Base-by-base conservation (phyloP, 352 stramenopile genomes). In the Globisporangium perplexum region DNA sequence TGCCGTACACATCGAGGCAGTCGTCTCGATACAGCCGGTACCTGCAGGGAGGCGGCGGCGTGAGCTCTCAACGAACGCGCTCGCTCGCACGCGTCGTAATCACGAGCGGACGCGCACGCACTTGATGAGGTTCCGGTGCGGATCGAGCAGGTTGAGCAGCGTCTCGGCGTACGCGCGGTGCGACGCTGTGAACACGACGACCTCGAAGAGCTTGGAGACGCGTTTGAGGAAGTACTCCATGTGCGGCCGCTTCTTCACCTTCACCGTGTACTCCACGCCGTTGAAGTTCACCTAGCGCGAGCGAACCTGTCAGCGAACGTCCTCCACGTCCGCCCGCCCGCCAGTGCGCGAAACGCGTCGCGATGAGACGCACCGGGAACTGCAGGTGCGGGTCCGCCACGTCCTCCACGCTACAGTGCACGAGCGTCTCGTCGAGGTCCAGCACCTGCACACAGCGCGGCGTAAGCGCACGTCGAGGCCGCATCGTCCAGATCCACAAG, bases 101-200 rank as follows among this genome's bases (percentile, higher is more conserved):
- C n/a, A n/a, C n/a, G n/a, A n/a, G n/a, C n/a, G n/a, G n/a, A n/a
- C 3, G 12, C 2, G 3, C 11, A 54, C 74, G 71, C 69, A 92
- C 75, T 93, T 93, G 67, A 97, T 96, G 38, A 93, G 72, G 28
- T 93, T 82, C 36, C 79, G 65, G 28, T 95, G 64, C 14, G 96
- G 96, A 72, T 99, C 97, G 53, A 99, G 83, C 50, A 98, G 74
- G 71, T 99, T 93, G 47, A 99, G 83, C 49, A 99, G 74, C 50
- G 96, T 95, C 62, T 99, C 93, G 0, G 97, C 97, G 66, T 99
- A 98, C 17, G 77, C 83, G 43, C 81, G 81, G 62, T 94, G 97
- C 26, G 88, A 98, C 0, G 97, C 97, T 2, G 97, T 99, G 71
- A 99, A 99, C 7, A 99, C 86, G n/a, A 99, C 88, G n/a, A 99